A percentile compares a stretch with the other conserved stretches of the same genome.
Conservation (phyloP, 495 filamentous ascomycete species). For the Penicillium ochrochloron region DNA sequence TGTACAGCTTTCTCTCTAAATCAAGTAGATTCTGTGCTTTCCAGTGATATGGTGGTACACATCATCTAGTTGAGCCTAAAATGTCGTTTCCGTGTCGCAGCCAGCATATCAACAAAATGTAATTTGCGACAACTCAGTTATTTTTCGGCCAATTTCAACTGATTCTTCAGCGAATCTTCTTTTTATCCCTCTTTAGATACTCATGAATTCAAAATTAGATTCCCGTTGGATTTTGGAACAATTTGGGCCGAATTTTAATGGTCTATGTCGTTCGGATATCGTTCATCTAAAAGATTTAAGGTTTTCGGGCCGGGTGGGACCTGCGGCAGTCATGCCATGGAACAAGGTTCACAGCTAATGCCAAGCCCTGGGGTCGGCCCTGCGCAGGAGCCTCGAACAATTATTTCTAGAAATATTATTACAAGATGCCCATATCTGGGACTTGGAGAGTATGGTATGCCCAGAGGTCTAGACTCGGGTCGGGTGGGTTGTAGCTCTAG, state of each 20-base stretch:
- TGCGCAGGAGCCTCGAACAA: background rate
- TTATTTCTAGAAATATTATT: background rate
- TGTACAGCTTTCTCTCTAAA: background rate
- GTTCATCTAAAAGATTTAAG: conserved; percentile 13
- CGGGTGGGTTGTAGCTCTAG: background rate
- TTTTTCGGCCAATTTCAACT: background rate
- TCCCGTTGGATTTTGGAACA: background rate
- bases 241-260: background rate
- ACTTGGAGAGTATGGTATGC: too few relatives aligned
- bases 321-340: background rate
- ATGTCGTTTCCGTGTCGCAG: background rate
- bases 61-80: background rate
- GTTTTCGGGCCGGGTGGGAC: conserved; percentile 22
- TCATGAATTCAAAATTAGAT: background rate
- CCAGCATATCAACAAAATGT: background rate
- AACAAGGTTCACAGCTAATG: background rate
- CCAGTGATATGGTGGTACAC: background rate
- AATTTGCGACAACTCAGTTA: background rate
- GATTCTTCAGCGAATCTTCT: background rate
- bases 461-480: background rate
- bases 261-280: background rate
- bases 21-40: background rate
- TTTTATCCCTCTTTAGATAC: background rate
- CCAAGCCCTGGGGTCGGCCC: background rate
- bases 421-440: too few relatives aligned